Conservation (phyloP, 2,329 filamentous ascomycete species). For the Colletotrichum agaves region DNA sequence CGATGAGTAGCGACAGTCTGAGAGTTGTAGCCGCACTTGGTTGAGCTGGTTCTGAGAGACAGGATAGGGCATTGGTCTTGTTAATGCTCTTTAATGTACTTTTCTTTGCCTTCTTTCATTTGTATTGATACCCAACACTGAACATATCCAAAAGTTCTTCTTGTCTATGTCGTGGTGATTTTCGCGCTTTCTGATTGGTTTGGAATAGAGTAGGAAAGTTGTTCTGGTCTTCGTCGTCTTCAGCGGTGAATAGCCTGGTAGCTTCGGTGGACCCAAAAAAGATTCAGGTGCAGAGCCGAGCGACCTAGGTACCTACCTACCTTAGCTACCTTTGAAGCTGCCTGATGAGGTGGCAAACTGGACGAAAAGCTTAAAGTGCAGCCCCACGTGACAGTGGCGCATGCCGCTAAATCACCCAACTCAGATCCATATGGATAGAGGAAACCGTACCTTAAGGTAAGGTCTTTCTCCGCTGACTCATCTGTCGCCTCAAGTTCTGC, state of each 20-base stretch:
- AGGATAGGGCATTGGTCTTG: background rate
- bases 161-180: background rate
- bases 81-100: background rate
- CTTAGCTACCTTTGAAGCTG: too few relatives aligned
- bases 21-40: too few relatives aligned
- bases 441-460: background rate
- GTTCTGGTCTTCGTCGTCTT: too few relatives aligned
- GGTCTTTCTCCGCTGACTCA: conserved; percentile 26
- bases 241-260: background rate
- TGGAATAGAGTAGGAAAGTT: background rate
- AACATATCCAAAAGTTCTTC: background rate
- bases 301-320: too few relatives aligned
- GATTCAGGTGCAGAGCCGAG: background rate
- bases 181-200: background rate
- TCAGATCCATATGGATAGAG: too few relatives aligned
- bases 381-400: conserved; percentile 1
- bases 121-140: conserved; percentile 23
- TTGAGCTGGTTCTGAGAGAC: background rate
- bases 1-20: background rate
- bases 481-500: background rate
- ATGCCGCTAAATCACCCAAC: background rate
- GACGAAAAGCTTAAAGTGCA: background rate
- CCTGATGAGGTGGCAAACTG: background rate
- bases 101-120: conserved; percentile 12
- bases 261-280: background rate